A percentile compares a stretch with the other conserved stretches of the same genome.
Conservation (phyloP, 345 rosid species). For the Arabidopsis suecica region DNA sequence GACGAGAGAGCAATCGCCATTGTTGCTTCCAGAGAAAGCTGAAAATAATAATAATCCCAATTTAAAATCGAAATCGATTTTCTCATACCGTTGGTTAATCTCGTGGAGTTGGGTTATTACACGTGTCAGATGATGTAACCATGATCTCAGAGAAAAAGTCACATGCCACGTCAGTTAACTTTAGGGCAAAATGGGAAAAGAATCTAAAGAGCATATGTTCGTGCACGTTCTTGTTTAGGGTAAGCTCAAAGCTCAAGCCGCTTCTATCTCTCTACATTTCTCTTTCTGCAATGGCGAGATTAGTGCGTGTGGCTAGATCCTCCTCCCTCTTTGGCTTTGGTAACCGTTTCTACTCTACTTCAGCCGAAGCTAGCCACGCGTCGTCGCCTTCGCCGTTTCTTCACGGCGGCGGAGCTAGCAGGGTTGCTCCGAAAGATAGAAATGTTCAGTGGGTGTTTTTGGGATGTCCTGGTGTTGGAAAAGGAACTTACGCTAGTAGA, state of each 20-base stretch:
- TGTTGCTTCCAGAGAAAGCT: neutral
- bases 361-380: conserved; percentile 33
- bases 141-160: neutral
- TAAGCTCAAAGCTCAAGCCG: conserved; percentile 30
- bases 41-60: neutral
- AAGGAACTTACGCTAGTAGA: conserved; percentile 97
- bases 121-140: conserved; percentile 43
- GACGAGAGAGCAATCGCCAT: conserved; percentile 59
- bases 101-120: conserved; percentile 46
- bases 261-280: conserved; percentile 24
- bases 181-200: conserved; percentile 29
- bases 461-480: conserved; percentile 95
- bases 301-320: conserved; percentile 54
- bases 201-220: conserved; percentile 26
- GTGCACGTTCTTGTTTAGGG: conserved; percentile 30
- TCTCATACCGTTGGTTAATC: conserved; percentile 37
- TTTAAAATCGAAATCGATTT: neutral
- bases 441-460: conserved; percentile 94
- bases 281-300: conserved; percentile 55
- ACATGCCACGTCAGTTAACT: conserved; percentile 31
- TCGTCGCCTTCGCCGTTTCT: conserved; percentile 32
- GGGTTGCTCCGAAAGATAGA: conserved; percentile 55
- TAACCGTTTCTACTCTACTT: conserved; percentile 41
- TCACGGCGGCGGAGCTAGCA: conserved; percentile 41
- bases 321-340: conserved; percentile 40